Evolutionary conservation across 2,329 filamentous ascomycete genomes (phyloP).

Genomic region (Trichoderma atroviride): DNA sequence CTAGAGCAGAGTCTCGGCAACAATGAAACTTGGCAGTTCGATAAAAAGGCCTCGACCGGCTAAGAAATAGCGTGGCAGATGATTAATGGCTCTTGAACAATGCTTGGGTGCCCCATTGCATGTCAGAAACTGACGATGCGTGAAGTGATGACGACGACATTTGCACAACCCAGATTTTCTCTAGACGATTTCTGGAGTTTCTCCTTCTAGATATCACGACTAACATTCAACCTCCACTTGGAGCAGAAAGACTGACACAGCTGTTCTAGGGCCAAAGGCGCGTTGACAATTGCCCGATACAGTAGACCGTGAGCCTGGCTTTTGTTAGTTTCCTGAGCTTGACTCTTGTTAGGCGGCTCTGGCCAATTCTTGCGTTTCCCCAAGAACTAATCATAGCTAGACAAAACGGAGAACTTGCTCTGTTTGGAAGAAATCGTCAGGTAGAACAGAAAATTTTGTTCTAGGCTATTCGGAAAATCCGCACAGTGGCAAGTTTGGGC

Average conservation of each 20-base stretch:
- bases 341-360: not conserved
- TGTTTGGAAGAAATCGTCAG: not conserved
- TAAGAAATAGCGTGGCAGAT: not conserved
- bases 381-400: not conserved
- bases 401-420: conserved; percentile 3
- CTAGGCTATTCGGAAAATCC: not conserved
- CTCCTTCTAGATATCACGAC: not conserved
- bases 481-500: conserved; percentile 7
- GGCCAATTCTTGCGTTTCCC: not conserved
- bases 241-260: not conserved
- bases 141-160: not conserved
- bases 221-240: conserved; percentile 3
- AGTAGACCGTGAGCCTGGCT: not conserved
- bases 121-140: not conserved
- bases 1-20: not conserved
- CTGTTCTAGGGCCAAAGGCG: not conserved
- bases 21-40: not conserved
- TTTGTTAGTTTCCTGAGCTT: not conserved
- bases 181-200: not conserved
- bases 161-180: not conserved
- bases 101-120: not conserved
- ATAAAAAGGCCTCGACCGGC: not conserved
- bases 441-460: not conserved
- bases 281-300: not conserved
- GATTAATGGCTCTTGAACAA: not conserved